Conservation (phyloP, 225 moss, liverwort and hornwort genomes). For the Straminergon stramineum region DNA sequence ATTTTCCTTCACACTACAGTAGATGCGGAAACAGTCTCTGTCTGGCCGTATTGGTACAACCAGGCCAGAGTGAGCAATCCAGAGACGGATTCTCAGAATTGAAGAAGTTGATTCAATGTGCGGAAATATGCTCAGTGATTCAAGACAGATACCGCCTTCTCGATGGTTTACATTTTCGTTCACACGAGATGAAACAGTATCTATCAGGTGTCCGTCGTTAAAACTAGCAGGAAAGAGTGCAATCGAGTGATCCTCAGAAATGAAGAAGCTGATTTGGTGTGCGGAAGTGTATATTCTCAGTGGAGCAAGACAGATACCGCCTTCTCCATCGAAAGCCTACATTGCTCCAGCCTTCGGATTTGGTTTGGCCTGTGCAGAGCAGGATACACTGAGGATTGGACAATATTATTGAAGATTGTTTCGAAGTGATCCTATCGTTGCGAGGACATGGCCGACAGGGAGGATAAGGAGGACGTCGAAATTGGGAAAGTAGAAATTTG, state of each 20-base stretch:
- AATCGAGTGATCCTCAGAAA: neutral
- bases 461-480: neutral
- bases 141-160: neutral
- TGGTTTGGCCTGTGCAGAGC: neutral
- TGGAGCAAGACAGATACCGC: neutral
- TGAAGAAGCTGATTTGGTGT: neutral
- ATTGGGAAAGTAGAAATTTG: no score
- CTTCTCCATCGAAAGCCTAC: neutral
- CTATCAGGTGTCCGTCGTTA: neutral
- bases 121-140: neutral
- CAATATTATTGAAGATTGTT: neutral
- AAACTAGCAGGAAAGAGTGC: neutral
- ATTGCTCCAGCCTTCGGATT: neutral
- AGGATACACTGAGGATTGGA: neutral
- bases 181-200: neutral
- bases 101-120: neutral
- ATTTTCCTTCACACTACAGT: neutral
- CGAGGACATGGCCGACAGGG: neutral
- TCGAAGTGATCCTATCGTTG: neutral
- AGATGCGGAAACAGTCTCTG: neutral
- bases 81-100: neutral
- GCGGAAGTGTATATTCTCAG: neutral
- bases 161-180: neutral
- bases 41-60: neutral
- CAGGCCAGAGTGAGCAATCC: neutral